Conservation (phyloP, 2,329 filamentous ascomycete genomes). For the Paecilomyces niveus region DNA sequence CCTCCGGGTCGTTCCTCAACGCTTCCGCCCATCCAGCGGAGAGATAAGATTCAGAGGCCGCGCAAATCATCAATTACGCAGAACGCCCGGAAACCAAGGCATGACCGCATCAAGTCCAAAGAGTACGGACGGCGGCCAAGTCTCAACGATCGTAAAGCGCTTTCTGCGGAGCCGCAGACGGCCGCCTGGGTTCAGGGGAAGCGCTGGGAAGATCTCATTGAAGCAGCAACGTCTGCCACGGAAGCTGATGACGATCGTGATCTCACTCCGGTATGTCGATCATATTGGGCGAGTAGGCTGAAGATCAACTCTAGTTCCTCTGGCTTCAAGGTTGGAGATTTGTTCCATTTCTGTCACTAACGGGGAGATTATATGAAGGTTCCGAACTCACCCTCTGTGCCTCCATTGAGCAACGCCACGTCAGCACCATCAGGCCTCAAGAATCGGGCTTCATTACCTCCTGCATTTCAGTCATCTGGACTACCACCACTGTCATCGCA, state of each 20-base stretch:
- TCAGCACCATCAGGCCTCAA: slow-evolving; percentile 35
- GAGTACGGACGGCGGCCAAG: slow-evolving; percentile 67
- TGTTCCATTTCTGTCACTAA: background rate
- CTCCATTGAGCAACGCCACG: slow-evolving; percentile 30
- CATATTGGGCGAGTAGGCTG: background rate
- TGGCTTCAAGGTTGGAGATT: background rate
- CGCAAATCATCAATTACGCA: slow-evolving; percentile 84
- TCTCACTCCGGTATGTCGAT: slow-evolving; percentile 66
- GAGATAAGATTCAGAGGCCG: slow-evolving; percentile 62
- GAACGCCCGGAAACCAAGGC: slow-evolving; percentile 65
- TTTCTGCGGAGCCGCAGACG: slow-evolving; percentile 75
- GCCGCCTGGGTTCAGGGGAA: slow-evolving; percentile 69
- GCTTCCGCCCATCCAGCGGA: slow-evolving; percentile 72
- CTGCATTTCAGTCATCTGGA: slow-evolving; percentile 45
- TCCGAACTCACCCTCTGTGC: slow-evolving; percentile 33
- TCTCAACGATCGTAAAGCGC: slow-evolving; percentile 70
- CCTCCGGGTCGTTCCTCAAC: slow-evolving; percentile 84
- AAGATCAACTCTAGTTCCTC: background rate
- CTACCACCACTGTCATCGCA: slow-evolving; percentile 33
- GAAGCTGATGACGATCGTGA: slow-evolving; percentile 82
- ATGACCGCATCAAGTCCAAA: slow-evolving; percentile 74
- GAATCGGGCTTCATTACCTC: slow-evolving; percentile 56
- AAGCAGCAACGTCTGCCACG: slow-evolving; percentile 85
- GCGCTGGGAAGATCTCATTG: slow-evolving; percentile 93
- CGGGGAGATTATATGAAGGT: slow-evolving; percentile 16